phyloP scores from a whole-genome alignment of 495 filamentous ascomycete genomes.

The Podospora pseudoanserina region DNA sequence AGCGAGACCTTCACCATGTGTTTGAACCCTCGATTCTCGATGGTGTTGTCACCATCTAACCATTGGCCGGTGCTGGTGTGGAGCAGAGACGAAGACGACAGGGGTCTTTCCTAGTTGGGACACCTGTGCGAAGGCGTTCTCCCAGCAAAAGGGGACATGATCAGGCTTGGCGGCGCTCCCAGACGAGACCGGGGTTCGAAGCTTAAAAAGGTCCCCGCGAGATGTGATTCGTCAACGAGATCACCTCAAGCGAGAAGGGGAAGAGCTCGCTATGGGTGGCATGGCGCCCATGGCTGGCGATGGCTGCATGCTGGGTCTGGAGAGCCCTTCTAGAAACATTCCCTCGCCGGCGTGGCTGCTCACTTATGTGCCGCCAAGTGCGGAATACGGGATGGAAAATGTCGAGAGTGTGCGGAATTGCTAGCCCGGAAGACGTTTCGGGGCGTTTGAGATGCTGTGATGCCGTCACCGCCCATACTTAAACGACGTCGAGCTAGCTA shows the following conservation, averaged over 20 bases:
- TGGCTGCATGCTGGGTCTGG: not conserved
- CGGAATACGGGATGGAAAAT: not conserved
- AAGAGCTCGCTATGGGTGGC: not conserved
- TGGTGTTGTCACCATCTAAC: slow-evolving; percentile 17
- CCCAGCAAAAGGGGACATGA: slow-evolving; percentile 8
- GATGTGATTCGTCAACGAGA: slow-evolving; percentile 12
- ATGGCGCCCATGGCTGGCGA: slow-evolving; percentile 6
- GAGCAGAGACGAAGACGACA: slow-evolving; percentile 8
- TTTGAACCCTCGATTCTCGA: not conserved
- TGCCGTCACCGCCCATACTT: not conserved
- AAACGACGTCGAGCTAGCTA: slow-evolving; percentile 1
- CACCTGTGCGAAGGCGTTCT: slow-evolving; percentile 33
- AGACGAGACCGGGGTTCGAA: slow-evolving; percentile 16
- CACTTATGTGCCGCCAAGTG: not conserved
- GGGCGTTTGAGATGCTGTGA: not conserved
- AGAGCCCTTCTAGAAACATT: slow-evolving; percentile 2
- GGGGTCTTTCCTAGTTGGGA: slow-evolving; percentile 32
- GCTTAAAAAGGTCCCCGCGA: slow-evolving; percentile 22
- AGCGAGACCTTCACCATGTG: not conserved
- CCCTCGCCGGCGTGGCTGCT: not conserved
- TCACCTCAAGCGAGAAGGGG: slow-evolving; percentile 6
- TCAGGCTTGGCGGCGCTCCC: slow-evolving; percentile 17
- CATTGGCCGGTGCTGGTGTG: not conserved
- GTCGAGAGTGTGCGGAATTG: not conserved
- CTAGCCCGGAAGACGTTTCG: not conserved